Base-by-base conservation (phyloP, 1,139 yeast genomes). In the Lodderomyces elongisporus region DNA sequence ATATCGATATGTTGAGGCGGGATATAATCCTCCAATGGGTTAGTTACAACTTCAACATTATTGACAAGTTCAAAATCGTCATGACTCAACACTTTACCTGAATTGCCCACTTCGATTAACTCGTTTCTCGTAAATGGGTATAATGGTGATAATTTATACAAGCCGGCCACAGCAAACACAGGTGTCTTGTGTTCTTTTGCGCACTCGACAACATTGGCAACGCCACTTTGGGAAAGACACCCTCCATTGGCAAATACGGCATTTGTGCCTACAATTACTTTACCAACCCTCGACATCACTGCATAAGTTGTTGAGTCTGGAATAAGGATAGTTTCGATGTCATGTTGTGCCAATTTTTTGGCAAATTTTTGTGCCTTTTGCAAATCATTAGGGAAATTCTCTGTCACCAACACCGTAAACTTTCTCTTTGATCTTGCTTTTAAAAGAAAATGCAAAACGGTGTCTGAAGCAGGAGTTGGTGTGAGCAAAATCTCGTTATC, bases 191-290 rank as follows among this genome's bases (percentile, higher is more conserved):
- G 89, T 53, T 85, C 95, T 52, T 85, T 85, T 10, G 99, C 99
- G 60, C 96, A 85, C 59, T 88, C 96, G 45, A 95, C 93, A 7
- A 88, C 96, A 36, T 85, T 74, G 16, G 95, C 87, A 22, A 85
- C 96, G 31, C 98, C 99, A 0, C 95, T 78, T 15, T 84, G 77
- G 2, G 95, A 78, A 38, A 88, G 75, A 45, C 96, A 82, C 7
- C 98, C 97, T 38, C 99, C 99, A 53, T 93, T 91, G 36, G 95
- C 95, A 55, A 87, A 83, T 6, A 93, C 96, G 0, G 95, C 79
- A 44, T 85, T 77, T 1, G 97, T 81, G 15, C 97, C 96, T 41
- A 93, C 76, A 41, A 91, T 77, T 17, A 93, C 98, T 56, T 93
- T 93, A 31, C 97, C 96, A 3, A 93, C 98, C 43, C 96, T 70